Evolutionary conservation across 1,284 basidiomycete genomes (phyloP), one percentile per base, ranked within the genome.

Genomic region (Leccinum idahoense): DNA sequence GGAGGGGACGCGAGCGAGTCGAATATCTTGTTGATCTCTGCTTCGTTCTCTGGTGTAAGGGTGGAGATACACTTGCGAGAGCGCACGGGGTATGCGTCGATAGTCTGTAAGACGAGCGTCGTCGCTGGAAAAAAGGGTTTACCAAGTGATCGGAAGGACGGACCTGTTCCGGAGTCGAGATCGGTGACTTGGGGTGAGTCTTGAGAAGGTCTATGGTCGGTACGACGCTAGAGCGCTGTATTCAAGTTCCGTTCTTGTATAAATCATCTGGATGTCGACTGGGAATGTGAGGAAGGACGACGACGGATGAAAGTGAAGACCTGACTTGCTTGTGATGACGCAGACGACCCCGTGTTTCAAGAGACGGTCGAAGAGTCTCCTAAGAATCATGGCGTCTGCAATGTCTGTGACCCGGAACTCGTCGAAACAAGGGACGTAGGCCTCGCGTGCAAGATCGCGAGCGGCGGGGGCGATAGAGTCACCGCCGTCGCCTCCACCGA

Each of bases 381-480:
- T 83, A 35, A 99, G 82, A 65, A 99, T 95, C 97, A 99, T 99
- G 11, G 97, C 97, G 70, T 98, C 96, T 18, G 93, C 96, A 68
- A 99, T 99, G 77, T 99, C 96, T 12, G 96, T 98, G 11, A 99
- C 93, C 84, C 98, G 96, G 73, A 99, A 99, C 79, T 99, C 97
- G 74, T 99, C 97, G 73, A 99, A 98, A 74, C 97, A 98, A 44
- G 99, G 79, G 2, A 99, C 86, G 61, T 84, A 85, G 5, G 92
- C 91, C 66, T 96, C 89, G 51, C 83, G 84, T 5, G 96, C 96
- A 63, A 99, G 79, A 70, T 96, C 93, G 64, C 92, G 80, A 1
- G 96, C 95, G 1, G 98, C 94, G 44, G 93, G 93, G 23, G 87
- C 81, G 68, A 98, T 92, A 20, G 93, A 90, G 74, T 97, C 95